These are phyloP conservation scores for Phoma herbarum DNA, from an alignment of 2,329 filamentous ascomycete species.

Conservation along the genomic window DNA sequence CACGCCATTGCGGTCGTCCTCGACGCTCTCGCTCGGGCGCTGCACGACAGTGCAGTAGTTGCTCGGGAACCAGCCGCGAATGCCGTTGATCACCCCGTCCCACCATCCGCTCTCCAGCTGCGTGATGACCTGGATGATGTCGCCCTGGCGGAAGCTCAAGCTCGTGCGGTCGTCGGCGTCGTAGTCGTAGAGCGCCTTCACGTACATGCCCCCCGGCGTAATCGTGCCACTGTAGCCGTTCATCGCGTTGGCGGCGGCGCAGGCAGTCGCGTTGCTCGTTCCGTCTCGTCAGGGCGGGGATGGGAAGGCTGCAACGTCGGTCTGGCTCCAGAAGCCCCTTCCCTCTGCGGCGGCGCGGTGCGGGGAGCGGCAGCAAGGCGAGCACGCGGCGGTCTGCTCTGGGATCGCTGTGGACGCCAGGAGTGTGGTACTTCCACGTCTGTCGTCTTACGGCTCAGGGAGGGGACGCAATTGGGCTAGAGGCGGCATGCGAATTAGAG, in stretches of 20 bases:
- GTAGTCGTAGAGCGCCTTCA: slow-evolving; percentile 93
- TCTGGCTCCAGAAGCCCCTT: slow-evolving; percentile 22
- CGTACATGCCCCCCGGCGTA: slow-evolving; percentile 74
- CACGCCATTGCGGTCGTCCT: slow-evolving; percentile 68
- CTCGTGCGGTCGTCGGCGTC: slow-evolving; percentile 97
- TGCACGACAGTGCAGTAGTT: slow-evolving; percentile 95
- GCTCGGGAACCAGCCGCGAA: slow-evolving; percentile 98
- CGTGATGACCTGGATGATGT: slow-evolving; percentile 98
- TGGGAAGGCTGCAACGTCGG: slow-evolving; percentile 20
- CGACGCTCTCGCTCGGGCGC: slow-evolving; percentile 74
- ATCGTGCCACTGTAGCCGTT: slow-evolving; percentile 60
- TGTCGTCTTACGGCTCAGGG: slow-evolving; percentile 37
- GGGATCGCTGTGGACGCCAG: slow-evolving; percentile 26
- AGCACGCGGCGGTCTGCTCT: slow-evolving; percentile 30
- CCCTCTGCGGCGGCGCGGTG: slow-evolving; percentile 31
- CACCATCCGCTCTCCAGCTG: slow-evolving; percentile 99
- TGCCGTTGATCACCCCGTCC: slow-evolving; percentile 97
- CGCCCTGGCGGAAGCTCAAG: slow-evolving; percentile 94
- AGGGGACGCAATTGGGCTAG: slow-evolving; percentile 47
- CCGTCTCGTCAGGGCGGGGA: slow-evolving; percentile 18
- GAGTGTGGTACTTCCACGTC: slow-evolving; percentile 36
- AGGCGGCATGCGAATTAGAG: slow-evolving; percentile 46
- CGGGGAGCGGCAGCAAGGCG: slow-evolving; percentile 23
- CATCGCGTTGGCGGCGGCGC: slow-evolving; percentile 52
- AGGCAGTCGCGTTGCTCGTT: slow-evolving; percentile 21